A percentile compares a stretch with the other conserved stretches of the same genome.
phyloP scores from a whole-genome alignment of 805 yeast genomes.

The Wickerhamomyces queroliae region DNA sequence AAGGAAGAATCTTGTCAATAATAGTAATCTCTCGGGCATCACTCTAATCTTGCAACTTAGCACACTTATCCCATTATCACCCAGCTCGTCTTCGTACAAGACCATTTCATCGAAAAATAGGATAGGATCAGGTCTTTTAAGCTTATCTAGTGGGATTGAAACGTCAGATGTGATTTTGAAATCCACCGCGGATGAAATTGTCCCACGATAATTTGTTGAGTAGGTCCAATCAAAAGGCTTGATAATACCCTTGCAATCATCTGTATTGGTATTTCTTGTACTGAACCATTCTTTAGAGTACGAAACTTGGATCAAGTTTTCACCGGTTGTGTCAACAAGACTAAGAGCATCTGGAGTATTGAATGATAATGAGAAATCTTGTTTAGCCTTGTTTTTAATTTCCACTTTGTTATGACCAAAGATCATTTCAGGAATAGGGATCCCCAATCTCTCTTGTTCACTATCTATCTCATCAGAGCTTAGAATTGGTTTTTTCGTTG shows the following conservation, averaged over 20 bases:
- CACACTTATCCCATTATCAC: slow-evolving; percentile 89
- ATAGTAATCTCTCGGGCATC: slow-evolving; percentile 73
- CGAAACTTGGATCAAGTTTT: slow-evolving; percentile 60
- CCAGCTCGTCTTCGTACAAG: slow-evolving; percentile 90
- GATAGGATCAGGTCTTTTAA: slow-evolving; percentile 76
- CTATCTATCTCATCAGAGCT: slow-evolving; percentile 68
- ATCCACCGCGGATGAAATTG: slow-evolving; percentile 21
- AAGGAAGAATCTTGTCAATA: slow-evolving; percentile 73
- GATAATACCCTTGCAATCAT: slow-evolving; percentile 51
- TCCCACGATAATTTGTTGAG: slow-evolving; percentile 73
- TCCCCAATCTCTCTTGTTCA: slow-evolving; percentile 49
- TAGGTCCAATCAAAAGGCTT: slow-evolving; percentile 98
- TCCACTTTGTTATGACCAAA: slow-evolving; percentile 77
- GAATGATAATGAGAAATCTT: slow-evolving; percentile 50
- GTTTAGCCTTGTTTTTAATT: slow-evolving; percentile 35
- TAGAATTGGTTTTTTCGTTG: slow-evolving; percentile 72
- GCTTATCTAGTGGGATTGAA: slow-evolving; percentile 62
- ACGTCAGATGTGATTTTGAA: slow-evolving; percentile 24
- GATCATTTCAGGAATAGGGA: slow-evolving; percentile 96
- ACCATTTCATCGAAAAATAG: slow-evolving; percentile 84
- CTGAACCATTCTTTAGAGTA: slow-evolving; percentile 81
- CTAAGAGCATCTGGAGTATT: slow-evolving; percentile 74
- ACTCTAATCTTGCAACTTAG: slow-evolving; percentile 78
- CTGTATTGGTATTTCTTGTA: slow-evolving; percentile 26
- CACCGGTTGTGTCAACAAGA: slow-evolving; percentile 48